A percentile compares a stretch with the other conserved stretches of the same genome.
phyloP scores from a whole-genome alignment of 345 rosid genomes.

The Diplotaxis tenuifolia region DNA sequence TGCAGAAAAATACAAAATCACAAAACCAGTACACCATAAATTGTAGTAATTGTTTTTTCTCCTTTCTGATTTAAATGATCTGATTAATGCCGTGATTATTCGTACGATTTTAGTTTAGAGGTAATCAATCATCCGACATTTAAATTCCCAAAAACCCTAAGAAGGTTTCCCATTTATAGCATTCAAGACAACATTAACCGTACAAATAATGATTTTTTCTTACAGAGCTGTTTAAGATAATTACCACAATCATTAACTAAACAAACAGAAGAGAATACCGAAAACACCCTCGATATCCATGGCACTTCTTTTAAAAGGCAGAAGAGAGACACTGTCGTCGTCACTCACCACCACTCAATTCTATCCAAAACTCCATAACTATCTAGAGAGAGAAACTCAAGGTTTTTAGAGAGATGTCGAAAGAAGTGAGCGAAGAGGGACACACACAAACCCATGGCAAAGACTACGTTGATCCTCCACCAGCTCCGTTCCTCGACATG shows the following conservation, averaged over 20 bases:
- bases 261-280: conserved; percentile 30
- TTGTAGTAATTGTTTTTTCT: background rate
- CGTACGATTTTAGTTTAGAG: background rate
- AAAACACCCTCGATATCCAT: conserved; percentile 47
- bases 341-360: background rate
- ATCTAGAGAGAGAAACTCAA: background rate
- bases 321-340: conserved; percentile 24
- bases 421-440: conserved; percentile 83
- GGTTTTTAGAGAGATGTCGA: conserved; percentile 47
- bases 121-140: conserved; percentile 23
- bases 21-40: no score
- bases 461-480: conserved; percentile 97
- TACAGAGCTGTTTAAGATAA: no score
- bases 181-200: background rate
- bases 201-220: conserved; percentile 19
- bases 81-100: background rate
- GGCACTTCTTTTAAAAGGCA: conserved; percentile 28
- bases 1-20: no score
- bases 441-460: conserved; percentile 52
- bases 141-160: conserved; percentile 18
- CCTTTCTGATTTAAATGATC: background rate
- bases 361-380: conserved; percentile 3
- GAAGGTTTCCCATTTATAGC: conserved; percentile 1
- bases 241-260: background rate
- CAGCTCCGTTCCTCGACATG: conserved; percentile 71